Evolutionary conservation across 805 yeast species (phyloP).

Genomic region (Tetrapisispora nanseiensis): DNA sequence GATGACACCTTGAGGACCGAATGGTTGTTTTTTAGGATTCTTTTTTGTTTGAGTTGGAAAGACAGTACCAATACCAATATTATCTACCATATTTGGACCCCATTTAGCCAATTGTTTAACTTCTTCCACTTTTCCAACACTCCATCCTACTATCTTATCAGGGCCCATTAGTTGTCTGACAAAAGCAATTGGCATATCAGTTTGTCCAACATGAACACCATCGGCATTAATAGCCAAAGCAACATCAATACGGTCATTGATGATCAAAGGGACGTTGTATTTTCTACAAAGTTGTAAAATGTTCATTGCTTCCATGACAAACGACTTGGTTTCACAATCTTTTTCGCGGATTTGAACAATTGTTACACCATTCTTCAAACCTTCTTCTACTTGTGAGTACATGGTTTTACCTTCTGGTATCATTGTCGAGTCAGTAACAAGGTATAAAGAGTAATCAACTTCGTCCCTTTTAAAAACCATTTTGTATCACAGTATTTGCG

Average conservation of each 20-base stretch:
- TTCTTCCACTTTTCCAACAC: constrained; percentile 54
- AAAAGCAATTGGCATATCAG: constrained; percentile 52
- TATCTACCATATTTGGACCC: constrained; percentile 44
- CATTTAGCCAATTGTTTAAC: constrained; percentile 23
- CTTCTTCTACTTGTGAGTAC: constrained; percentile 49
- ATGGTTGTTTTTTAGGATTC: constrained; percentile 41
- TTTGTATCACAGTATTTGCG: no score
- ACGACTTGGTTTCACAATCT: constrained; percentile 53
- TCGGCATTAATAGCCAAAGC: constrained; percentile 86
- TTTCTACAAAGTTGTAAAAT: constrained; percentile 53
- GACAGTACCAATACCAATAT: constrained; percentile 77
- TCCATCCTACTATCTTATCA: constrained; percentile 68
- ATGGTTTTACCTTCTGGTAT: constrained; percentile 52
- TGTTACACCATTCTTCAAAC: constrained; percentile 67
- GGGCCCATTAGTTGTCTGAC: constrained; percentile 63
- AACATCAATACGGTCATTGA: constrained; percentile 80
- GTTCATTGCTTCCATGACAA: constrained; percentile 48
- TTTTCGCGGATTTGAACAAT: constrained; percentile 81
- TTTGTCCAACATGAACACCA: constrained; percentile 90
- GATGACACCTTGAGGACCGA: constrained; percentile 64
- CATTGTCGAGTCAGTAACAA: constrained; percentile 74
- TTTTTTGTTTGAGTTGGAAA: constrained; percentile 68
- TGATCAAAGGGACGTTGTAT: constrained; percentile 62
- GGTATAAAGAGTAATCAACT: constrained; percentile 46
- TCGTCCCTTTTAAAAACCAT: constrained; percentile 17